phyloP scores from a whole-genome alignment of 345 rosid genomes.

The Eucalyptus curtisii region DNA sequence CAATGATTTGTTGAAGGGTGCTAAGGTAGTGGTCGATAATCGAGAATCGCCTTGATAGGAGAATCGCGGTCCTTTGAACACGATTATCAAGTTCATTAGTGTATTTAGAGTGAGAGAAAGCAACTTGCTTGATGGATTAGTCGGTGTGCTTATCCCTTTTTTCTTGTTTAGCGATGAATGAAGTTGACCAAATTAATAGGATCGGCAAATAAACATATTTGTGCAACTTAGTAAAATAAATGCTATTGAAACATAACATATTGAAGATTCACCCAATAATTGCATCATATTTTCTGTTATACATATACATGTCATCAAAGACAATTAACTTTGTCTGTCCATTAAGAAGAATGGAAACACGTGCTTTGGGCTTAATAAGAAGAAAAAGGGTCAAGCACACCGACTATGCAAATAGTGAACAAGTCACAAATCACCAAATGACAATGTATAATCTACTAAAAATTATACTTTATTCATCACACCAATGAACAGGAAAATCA shows the following conservation, averaged over 20 bases:
- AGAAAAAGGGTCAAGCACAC: not conserved
- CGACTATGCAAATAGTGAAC: not conserved
- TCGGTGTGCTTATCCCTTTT: not conserved
- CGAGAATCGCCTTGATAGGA: too few species aligned
- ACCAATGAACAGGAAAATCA: not conserved
- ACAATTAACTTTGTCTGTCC: not conserved
- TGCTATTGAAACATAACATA: not conserved
- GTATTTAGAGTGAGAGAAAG: not conserved
- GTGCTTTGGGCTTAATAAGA: not conserved
- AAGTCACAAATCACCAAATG: not conserved
- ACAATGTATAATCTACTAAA: too few species aligned
- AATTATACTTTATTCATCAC: not conserved
- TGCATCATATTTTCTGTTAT: not conserved
- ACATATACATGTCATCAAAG: not conserved
- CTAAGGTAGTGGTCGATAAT: too few species aligned
- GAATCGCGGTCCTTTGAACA: too few species aligned
- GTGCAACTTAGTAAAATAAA: not conserved
- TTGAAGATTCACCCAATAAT: not conserved
- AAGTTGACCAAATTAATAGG: not conserved
- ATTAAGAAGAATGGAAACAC: not conserved
- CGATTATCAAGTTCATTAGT: not conserved
- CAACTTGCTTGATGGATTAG: not conserved
- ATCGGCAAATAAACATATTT: not conserved
- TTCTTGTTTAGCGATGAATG: not conserved
- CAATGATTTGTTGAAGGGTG: too few species aligned